Conservation (phyloP, 768 basidiomycete genomes). For the Piloderma croceum region DNA sequence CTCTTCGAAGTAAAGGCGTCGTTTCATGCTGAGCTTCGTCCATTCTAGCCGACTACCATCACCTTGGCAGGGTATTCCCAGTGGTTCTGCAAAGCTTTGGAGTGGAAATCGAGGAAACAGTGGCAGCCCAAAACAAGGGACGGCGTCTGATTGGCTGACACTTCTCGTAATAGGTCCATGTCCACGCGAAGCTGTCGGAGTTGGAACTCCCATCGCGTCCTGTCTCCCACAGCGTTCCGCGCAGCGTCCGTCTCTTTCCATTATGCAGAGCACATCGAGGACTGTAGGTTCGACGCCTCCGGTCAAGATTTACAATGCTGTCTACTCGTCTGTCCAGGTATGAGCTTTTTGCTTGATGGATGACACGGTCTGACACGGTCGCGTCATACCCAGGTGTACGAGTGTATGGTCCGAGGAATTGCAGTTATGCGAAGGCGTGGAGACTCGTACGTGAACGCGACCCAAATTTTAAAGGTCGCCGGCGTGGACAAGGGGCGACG, state of each 20-base stretch:
- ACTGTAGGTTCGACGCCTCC: constrained; percentile 38
- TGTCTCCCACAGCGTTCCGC: constrained; percentile 15
- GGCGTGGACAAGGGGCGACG: constrained; percentile 95
- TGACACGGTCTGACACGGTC: constrained; percentile 10
- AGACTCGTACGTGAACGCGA: constrained; percentile 97
- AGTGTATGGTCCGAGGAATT: constrained; percentile 97
- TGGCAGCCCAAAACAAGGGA: too few relatives aligned
- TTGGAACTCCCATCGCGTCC: constrained; percentile 22
- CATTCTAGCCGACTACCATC: too few relatives aligned
- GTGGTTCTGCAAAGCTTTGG: too few relatives aligned
- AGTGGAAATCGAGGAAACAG: too few relatives aligned
- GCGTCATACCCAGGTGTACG: constrained; percentile 65
- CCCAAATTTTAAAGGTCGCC: constrained; percentile 97
- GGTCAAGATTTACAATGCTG: constrained; percentile 90
- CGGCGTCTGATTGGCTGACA: too few relatives aligned
- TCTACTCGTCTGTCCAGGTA: constrained; percentile 86
- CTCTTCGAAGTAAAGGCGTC: constrained; percentile 40
- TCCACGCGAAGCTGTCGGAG: too few relatives aligned
- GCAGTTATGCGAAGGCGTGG: constrained; percentile 95
- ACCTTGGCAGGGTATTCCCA: too few relatives aligned
- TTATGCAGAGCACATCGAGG: constrained; percentile 24
- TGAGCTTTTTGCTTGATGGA: background rate
- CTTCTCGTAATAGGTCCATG: too few relatives aligned
- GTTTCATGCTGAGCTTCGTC: constrained; percentile 21
- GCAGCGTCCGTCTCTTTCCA: constrained; percentile 7